Evolutionary conservation across 2,329 filamentous ascomycete species (phyloP).

Genomic region (Trichophyton rubrum): DNA sequence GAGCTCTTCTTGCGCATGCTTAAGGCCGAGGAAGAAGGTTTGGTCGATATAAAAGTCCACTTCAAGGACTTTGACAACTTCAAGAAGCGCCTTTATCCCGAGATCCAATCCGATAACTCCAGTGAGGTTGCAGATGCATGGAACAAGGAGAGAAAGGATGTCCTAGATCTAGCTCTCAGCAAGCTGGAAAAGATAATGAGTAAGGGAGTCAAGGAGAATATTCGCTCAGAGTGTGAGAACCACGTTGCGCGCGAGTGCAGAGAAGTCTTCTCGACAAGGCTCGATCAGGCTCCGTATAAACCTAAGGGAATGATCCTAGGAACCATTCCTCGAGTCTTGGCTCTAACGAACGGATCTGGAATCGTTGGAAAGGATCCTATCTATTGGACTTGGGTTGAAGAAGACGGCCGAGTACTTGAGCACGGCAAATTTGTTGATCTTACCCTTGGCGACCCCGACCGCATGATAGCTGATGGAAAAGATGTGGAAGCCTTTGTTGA

Average conservation of each 20-base stretch:
- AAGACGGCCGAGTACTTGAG: slow-evolving; percentile 79
- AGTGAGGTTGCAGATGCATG: slow-evolving; percentile 90
- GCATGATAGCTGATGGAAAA: slow-evolving; percentile 52
- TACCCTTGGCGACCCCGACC: slow-evolving; percentile 50
- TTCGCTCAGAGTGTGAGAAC: slow-evolving; percentile 88
- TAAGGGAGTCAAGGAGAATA: slow-evolving; percentile 86
- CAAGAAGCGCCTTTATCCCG: slow-evolving; percentile 60
- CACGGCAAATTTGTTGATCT: slow-evolving; percentile 79
- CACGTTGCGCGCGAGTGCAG: slow-evolving; percentile 78
- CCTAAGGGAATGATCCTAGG: slow-evolving; percentile 85
- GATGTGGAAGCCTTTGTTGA: slow-evolving; percentile 62
- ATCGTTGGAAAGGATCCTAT: slow-evolving; percentile 63
- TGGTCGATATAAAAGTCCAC: slow-evolving; percentile 71
- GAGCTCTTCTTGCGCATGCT: slow-evolving; percentile 95
- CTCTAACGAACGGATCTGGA: slow-evolving; percentile 74
- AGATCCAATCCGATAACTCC: slow-evolving; percentile 90
- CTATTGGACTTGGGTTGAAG: slow-evolving; percentile 85
- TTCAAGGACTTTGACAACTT: slow-evolving; percentile 67
- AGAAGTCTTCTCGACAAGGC: slow-evolving; percentile 74
- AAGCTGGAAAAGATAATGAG: slow-evolving; percentile 76
- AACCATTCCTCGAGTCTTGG: slow-evolving; percentile 73
- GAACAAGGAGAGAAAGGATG: slow-evolving; percentile 77
- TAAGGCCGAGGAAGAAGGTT: slow-evolving; percentile 85
- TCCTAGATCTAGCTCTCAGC: slow-evolving; percentile 65
- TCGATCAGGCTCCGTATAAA: slow-evolving; percentile 94